phyloP scores from a whole-genome alignment of 371 early-diverging fungal species.

The Dichotomocladium elegans region DNA sequence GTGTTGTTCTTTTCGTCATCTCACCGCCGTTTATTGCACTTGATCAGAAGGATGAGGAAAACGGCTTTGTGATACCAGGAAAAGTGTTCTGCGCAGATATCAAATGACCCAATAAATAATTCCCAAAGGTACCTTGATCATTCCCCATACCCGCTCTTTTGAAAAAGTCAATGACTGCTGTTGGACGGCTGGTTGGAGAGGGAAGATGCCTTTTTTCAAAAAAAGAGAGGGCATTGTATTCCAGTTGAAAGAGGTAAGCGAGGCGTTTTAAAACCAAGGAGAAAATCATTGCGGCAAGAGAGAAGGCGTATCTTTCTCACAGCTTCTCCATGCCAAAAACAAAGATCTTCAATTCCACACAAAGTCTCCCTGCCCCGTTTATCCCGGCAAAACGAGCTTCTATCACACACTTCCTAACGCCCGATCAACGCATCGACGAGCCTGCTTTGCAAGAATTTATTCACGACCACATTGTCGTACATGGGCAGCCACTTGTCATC shows the following conservation, averaged over 20 bases:
- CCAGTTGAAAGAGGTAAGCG: slow-evolving; percentile 1
- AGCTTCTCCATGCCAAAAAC: not conserved
- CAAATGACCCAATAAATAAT: too few species aligned
- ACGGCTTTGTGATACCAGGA: slow-evolving; percentile 37
- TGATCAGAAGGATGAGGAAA: slow-evolving; percentile 30
- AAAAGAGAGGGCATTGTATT: too few species aligned
- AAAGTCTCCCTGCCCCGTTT: slow-evolving; percentile 2
- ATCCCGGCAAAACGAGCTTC: slow-evolving; percentile 10
- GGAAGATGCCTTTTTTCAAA: slow-evolving; percentile 6
- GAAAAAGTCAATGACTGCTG: too few species aligned
- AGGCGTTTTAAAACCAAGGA: too few species aligned
- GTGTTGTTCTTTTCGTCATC: slow-evolving; percentile 12
- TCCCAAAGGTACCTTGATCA: not conserved
- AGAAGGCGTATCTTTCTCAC: too few species aligned
- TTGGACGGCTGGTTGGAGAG: too few species aligned
- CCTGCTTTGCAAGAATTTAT: slow-evolving; percentile 14
- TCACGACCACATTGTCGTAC: slow-evolving; percentile 22
- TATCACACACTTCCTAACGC: not conserved
- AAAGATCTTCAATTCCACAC: not conserved
- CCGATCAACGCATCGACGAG: not conserved
- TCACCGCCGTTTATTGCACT: slow-evolving; percentile 23
- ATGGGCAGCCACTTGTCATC: slow-evolving; percentile 45
- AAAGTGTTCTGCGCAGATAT: slow-evolving; percentile 36
- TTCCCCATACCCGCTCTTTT: not conserved
- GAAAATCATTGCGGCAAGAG: too few species aligned